Conservation (phyloP, 192 early-diverging fungal genomes). For the Spinellus fusiger region DNA sequence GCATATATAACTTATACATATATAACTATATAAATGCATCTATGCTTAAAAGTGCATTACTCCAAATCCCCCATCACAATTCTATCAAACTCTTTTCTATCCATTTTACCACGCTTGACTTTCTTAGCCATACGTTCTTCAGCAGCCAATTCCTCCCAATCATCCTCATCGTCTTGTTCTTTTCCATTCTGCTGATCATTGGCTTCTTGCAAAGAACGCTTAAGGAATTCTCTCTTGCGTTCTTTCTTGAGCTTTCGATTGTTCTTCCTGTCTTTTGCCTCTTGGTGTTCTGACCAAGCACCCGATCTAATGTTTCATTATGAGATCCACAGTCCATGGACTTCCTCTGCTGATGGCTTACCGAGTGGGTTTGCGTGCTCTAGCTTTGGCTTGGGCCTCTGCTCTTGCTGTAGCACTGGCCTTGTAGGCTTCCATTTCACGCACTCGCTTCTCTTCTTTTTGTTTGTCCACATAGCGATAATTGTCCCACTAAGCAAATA, state of each 20-base stretch:
- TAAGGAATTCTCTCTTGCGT: slow-evolving; percentile 45
- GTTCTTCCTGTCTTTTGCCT: slow-evolving; percentile 55
- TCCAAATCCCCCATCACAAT: slow-evolving; percentile 27
- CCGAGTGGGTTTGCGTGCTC: slow-evolving; percentile 1
- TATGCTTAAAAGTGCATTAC: neutral
- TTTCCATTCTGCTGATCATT: slow-evolving; percentile 21
- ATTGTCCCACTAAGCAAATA: slow-evolving; percentile 41
- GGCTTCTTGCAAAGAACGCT: slow-evolving; percentile 21
- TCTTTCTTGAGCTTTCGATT: slow-evolving; percentile 67
- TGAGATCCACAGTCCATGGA: neutral
- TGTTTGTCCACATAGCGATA: slow-evolving; percentile 67
- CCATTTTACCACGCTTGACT: slow-evolving; percentile 47
- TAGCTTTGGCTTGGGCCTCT: neutral
- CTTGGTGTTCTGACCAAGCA: slow-evolving; percentile 71
- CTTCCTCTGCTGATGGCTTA: neutral
- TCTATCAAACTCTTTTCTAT: slow-evolving; percentile 39
- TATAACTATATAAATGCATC: neutral
- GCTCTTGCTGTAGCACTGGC: neutral
- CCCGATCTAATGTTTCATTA: slow-evolving; percentile 10
- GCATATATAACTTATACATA: neutral
- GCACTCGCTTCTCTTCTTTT: slow-evolving; percentile 60
- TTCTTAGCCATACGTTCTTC: slow-evolving; percentile 59
- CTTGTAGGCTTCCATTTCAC: slow-evolving; percentile 38
- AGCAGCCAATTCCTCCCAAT: slow-evolving; percentile 55
- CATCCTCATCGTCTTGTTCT: slow-evolving; percentile 42